Evolutionary conservation across 306 rosid genomes (phyloP), one percentile per base, ranked within the genome.

Genomic region (Elaeagnus macrophylla): DNA sequence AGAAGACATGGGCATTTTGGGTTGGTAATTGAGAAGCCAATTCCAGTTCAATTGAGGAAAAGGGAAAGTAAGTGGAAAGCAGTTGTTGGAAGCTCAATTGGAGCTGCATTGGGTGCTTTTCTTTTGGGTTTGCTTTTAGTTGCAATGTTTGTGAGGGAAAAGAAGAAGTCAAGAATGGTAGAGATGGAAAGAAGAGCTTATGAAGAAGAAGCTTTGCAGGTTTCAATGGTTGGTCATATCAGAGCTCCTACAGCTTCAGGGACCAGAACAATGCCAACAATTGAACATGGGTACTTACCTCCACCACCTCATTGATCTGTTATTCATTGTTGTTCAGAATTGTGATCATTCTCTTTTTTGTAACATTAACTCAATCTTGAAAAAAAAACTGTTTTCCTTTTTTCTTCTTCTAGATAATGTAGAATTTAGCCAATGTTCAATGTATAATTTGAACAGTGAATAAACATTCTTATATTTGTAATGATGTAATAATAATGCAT

Each of bases 161-260:
- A 91, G 83, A 84, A 91, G 72, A 78, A 71, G 58, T 70, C 99
- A n/a, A 84, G 86, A 70, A 82, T 87, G 79, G 95, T 61, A 53
- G 85, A 82, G 69, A 51, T 86, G 93, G 93, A 82, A 61, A 84
- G 95, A 35, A 87, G 93, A 20, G 96, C 89, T 18, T 91, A 91
- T 48, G 95, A 87, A 72, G 99, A 91, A 60, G 99, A 91, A 75
- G 96, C 96, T 3, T 68, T 91, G 58, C 99, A 87, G 59, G 99
- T 91, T 1, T 87, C 99, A 12, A 91, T 91, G 99, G 99, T 91
- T 56, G 99, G 99, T 19, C 96, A 87, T 70, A 86, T 91, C 1
- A 75, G 96, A 48, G 96, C 99, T 77, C 99, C 96, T 18, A 80
- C 77, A 1, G 95, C 96, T 1, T 36, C 77, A 6, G 81, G 68